phyloP scores from a whole-genome alignment of 129 eudicot species.

The Flaveria trinervia region DNA sequence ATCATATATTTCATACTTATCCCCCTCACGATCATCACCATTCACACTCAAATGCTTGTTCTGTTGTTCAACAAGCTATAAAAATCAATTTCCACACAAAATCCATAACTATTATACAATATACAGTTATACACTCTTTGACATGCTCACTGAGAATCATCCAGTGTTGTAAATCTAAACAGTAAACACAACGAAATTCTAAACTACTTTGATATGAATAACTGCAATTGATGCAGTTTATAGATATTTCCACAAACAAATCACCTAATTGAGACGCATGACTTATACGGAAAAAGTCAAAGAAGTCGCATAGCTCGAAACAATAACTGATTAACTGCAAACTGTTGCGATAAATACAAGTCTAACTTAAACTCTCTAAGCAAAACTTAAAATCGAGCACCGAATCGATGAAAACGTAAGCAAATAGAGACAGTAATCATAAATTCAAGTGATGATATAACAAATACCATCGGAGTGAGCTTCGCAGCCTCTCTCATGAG shows the following conservation, averaged over 20 bases:
- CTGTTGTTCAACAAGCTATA: not conserved
- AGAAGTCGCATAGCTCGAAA: not conserved
- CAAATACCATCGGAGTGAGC: conserved; percentile 95
- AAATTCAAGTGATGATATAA: not conserved
- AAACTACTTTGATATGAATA: not conserved
- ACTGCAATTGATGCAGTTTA: not conserved
- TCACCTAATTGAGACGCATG: not conserved
- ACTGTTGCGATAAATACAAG: not conserved
- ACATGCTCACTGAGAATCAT: not conserved
- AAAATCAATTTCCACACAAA: not conserved
- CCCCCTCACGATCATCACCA: not conserved
- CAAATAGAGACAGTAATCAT: not conserved
- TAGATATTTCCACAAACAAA: conserved; percentile 1
- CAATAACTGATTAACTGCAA: not conserved
- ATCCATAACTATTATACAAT: not conserved
- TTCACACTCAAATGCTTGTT: not conserved
- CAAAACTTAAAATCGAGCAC: not conserved
- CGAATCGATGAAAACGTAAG: not conserved
- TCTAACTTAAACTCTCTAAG: not conserved
- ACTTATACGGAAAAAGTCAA: not conserved
- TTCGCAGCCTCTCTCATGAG: conserved; percentile 93
- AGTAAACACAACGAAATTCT: not conserved
- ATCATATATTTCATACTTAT: not conserved
- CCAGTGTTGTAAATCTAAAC: conserved; percentile 18
- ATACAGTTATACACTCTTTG: conserved; percentile 6